A percentile compares a stretch with the other conserved stretches of the same genome.
These are phyloP conservation scores for Seminavis robusta DNA, from an alignment of 108 stramenopile species.

Conservation along the genomic window DNA sequence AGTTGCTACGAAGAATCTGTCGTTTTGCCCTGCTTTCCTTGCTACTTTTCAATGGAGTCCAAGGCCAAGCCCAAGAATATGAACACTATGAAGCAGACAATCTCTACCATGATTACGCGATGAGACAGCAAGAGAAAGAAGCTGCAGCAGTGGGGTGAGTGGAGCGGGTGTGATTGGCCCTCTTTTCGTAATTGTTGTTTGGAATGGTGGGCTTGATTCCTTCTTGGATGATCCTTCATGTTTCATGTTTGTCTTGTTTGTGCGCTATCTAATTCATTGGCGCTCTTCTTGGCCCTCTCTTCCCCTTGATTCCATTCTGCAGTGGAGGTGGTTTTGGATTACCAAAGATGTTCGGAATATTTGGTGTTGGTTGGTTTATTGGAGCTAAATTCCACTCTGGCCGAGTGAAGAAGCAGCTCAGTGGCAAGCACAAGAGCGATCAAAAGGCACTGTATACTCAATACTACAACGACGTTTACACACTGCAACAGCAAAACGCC, in stretches of 20 bases:
- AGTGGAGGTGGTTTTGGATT: too few relatives aligned
- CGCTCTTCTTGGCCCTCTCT: too few relatives aligned
- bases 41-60: too few relatives aligned
- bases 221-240: background rate
- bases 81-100: slow-evolving; percentile 61
- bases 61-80: slow-evolving; percentile 37
- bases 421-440: slow-evolving; percentile 77
- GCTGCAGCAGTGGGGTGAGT: slow-evolving; percentile 40
- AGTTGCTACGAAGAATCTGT: too few relatives aligned
- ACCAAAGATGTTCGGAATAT: too few relatives aligned
- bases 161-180: background rate
- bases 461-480: slow-evolving; percentile 91
- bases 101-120: slow-evolving; percentile 79
- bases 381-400: slow-evolving; percentile 74
- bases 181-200: background rate
- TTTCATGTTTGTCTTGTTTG: too few relatives aligned
- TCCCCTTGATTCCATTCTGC: too few relatives aligned
- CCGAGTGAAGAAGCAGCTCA: slow-evolving; percentile 70
- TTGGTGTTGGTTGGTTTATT: slow-evolving; percentile 64
- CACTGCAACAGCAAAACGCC: slow-evolving; percentile 81
- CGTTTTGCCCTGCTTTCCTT: too few relatives aligned
- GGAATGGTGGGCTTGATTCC: background rate
- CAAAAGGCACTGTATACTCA: slow-evolving; percentile 88
- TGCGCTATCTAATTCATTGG: background rate
- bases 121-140: slow-evolving; percentile 67